Conservation (phyloP, 2,329 filamentous ascomycete species). For the Teratosphaeriaceae sp. region DNA sequence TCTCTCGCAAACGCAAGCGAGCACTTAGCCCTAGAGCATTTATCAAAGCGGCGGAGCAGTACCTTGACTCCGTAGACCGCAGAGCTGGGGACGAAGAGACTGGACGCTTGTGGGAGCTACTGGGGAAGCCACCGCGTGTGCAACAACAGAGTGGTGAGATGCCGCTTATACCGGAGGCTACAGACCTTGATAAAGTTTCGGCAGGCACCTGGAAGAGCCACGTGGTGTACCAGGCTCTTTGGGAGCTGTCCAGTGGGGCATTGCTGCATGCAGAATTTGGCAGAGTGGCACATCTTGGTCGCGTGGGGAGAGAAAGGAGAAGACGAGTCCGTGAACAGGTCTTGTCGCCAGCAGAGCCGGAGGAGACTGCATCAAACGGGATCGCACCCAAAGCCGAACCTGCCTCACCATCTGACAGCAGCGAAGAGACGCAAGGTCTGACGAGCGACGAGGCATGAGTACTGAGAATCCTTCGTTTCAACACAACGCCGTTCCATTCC, state of each 20-base stretch:
- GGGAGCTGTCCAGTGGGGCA: conserved; percentile 34
- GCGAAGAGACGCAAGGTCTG: not conserved
- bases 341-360: not conserved
- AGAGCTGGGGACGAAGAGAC: conserved; percentile 41
- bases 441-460: too few species aligned
- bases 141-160: too few species aligned
- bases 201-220: conserved; percentile 42
- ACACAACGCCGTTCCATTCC: not conserved
- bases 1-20: conserved; percentile 15
- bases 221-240: conserved; percentile 41
- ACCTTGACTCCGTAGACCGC: conserved; percentile 44
- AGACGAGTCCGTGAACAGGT: not conserved
- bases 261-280: conserved; percentile 9
- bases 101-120: conserved; percentile 35
- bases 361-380: not conserved
- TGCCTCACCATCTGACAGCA: too few species aligned
- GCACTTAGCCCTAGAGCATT: conserved; percentile 12
- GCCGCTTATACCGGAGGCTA: not conserved
- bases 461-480: too few species aligned
- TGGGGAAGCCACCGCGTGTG: conserved; percentile 37
- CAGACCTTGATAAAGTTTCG: not conserved
- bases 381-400: too few species aligned
- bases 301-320: conserved; percentile 9
- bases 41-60: conserved; percentile 31
- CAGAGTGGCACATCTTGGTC: conserved; percentile 11